phyloP scores from a whole-genome alignment of 305 asterid species.

The Fraxinus albicans region DNA sequence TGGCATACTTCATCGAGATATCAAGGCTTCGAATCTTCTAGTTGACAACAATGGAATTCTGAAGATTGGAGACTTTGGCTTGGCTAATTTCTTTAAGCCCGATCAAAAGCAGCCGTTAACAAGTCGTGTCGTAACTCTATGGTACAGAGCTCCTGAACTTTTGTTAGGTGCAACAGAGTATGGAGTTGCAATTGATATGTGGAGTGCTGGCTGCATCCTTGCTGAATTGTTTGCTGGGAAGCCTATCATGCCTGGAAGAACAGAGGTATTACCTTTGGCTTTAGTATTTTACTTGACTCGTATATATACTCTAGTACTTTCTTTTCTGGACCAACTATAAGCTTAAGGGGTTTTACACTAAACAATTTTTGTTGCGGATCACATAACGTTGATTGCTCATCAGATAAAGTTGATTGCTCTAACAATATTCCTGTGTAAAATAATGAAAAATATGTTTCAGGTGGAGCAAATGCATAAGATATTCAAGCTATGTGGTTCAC shows the following conservation, averaged over 20 bases:
- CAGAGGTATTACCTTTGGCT: conserved; percentile 51
- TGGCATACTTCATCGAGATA: conserved; percentile 82
- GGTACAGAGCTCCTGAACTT: conserved; percentile 95
- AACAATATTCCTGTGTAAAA: not conserved
- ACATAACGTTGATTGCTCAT: not conserved
- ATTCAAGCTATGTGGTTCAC: conserved; percentile 92
- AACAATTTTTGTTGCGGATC: not conserved
- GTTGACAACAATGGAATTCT: conserved; percentile 64
- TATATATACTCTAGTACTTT: not conserved
- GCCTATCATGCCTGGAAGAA: conserved; percentile 97
- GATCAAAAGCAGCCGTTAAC: conserved; percentile 67
- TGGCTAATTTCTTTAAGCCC: conserved; percentile 61
- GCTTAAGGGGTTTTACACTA: not conserved
- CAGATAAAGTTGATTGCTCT: not conserved
- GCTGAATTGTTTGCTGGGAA: conserved; percentile 76
- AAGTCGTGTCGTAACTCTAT: conserved; percentile 86
- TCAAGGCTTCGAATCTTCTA: conserved; percentile 86
- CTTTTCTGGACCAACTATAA: not conserved
- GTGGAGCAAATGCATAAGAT: conserved; percentile 96
- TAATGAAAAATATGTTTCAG: conserved; percentile 27
- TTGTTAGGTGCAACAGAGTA: conserved; percentile 79
- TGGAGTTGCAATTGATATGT: conserved; percentile 77
- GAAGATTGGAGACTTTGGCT: conserved; percentile 80
- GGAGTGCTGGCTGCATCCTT: conserved; percentile 91
- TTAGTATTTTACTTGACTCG: not conserved